Evolutionary conservation across 371 early-diverging fungal genomes (phyloP).

Genomic region (Synchytrium microbalum): DNA sequence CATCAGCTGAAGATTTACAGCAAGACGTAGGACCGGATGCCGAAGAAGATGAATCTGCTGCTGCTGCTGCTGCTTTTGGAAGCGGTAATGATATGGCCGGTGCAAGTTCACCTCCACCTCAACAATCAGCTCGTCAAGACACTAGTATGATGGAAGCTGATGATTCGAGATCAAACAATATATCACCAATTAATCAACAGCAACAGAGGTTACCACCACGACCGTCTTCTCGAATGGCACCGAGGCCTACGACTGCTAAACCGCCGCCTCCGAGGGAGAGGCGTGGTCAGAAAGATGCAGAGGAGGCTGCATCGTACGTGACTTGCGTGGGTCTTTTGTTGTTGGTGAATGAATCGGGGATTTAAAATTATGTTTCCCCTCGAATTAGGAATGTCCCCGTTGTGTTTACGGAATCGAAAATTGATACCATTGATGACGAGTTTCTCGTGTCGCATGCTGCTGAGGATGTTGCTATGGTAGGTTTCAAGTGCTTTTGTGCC

Average conservation of each 20-base stretch:
- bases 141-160: background rate
- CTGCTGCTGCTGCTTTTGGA: background rate
- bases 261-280: constrained; percentile 5
- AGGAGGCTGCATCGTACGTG: background rate
- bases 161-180: background rate
- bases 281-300: background rate
- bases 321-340: too few species aligned
- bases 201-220: background rate
- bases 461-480: constrained; percentile 8
- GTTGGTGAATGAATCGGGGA: too few species aligned
- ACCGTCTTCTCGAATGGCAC: constrained; percentile 6
- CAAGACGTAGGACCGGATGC: background rate
- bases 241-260: background rate
- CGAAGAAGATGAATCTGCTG: background rate
- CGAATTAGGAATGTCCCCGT: constrained; percentile 12
- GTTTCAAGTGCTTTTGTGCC: too few species aligned
- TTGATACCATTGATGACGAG: constrained; percentile 30
- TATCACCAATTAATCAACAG: background rate
- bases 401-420: constrained; percentile 13
- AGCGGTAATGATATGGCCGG: background rate
- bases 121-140: background rate
- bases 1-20: background rate
- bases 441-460: constrained; percentile 13
- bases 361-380: too few species aligned
- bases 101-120: background rate